These are phyloP conservation scores for Paecilomyces sp. DNA, from an alignment of 2,329 filamentous ascomycete species.

Conservation along the genomic window DNA sequence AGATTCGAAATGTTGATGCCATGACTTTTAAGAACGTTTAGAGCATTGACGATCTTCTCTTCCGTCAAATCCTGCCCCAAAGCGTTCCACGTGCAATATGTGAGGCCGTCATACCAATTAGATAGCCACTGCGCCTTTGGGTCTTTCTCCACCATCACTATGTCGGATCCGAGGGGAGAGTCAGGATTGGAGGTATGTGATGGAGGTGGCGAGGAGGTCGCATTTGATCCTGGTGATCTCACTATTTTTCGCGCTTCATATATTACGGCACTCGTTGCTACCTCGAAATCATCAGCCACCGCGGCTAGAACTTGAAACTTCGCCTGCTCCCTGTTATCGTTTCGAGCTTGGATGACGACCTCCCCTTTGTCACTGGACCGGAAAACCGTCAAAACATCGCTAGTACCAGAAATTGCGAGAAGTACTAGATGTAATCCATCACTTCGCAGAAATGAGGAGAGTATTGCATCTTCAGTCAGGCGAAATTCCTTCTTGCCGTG, in stretches of 20 bases:
- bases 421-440: constrained; percentile 70
- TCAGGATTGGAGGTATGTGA: constrained; percentile 9
- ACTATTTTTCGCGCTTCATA: constrained; percentile 74
- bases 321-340: constrained; percentile 55
- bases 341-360: constrained; percentile 62
- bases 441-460: constrained; percentile 68
- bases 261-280: constrained; percentile 71
- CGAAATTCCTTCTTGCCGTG: constrained; percentile 64
- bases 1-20: constrained; percentile 74
- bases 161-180: constrained; percentile 34
- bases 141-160: constrained; percentile 34
- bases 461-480: constrained; percentile 68
- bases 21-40: constrained; percentile 63
- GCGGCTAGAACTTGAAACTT: constrained; percentile 61
- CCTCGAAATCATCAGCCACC: constrained; percentile 64
- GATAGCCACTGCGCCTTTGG: constrained; percentile 59
- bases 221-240: constrained; percentile 15
- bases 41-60: constrained; percentile 66
- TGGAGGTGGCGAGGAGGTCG: constrained; percentile 8
- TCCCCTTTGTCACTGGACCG: constrained; percentile 58
- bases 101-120: constrained; percentile 85
- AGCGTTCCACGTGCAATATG: constrained; percentile 96
- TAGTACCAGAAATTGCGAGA: constrained; percentile 67
- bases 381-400: constrained; percentile 64
- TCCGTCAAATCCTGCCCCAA: constrained; percentile 78